Percentiles rank a stretch among this genome's conserved stretches.
phyloP scores from a whole-genome alignment of 495 filamentous ascomycete species.

The Hypoxylon fuscum region DNA sequence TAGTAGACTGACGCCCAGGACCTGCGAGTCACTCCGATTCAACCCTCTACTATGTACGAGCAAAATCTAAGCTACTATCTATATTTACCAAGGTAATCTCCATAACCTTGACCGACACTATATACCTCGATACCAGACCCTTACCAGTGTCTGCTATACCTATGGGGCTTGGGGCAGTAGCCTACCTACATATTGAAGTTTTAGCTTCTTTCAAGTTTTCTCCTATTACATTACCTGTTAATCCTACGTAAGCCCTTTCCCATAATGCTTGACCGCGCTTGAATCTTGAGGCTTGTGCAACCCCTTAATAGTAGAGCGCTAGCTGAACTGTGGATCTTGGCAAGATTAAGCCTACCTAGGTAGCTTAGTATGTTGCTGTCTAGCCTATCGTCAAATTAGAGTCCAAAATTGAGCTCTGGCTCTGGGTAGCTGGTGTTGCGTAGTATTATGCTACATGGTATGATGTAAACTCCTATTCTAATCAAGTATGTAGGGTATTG shows the following conservation, averaged over 20 bases:
- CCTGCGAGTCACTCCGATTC: constrained; percentile 7
- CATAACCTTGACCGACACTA: constrained; percentile 19
- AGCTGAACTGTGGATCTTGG: constrained; percentile 33
- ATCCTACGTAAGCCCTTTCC: constrained; percentile 22
- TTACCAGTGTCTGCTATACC: constrained; percentile 4
- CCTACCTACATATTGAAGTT: not conserved
- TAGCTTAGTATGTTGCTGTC: too few species aligned
- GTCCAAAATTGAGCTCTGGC: constrained; percentile 8
- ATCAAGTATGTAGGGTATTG: too few species aligned
- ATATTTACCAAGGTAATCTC: not conserved
- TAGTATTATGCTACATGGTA: constrained; percentile 14
- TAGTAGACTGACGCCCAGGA: constrained; percentile 8
- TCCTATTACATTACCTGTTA: constrained; percentile 19
- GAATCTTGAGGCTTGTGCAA: constrained; percentile 14
- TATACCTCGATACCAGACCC: not conserved
- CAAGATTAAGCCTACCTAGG: constrained; percentile 26
- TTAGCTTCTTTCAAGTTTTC: constrained; percentile 2
- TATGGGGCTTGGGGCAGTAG: constrained; percentile 2
- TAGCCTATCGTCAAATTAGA: constrained; percentile 19
- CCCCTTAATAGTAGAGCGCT: constrained; percentile 40
- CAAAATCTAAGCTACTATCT: too few species aligned
- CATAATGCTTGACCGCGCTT: constrained; percentile 11
- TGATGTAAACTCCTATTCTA: not conserved
- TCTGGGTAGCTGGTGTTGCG: not conserved
- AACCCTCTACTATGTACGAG: too few species aligned